Percentiles rank a stretch among this genome's conserved stretches.
Evolutionary conservation across 2,329 filamentous ascomycete species (phyloP).

Genomic region (Penicillium concentricum): DNA sequence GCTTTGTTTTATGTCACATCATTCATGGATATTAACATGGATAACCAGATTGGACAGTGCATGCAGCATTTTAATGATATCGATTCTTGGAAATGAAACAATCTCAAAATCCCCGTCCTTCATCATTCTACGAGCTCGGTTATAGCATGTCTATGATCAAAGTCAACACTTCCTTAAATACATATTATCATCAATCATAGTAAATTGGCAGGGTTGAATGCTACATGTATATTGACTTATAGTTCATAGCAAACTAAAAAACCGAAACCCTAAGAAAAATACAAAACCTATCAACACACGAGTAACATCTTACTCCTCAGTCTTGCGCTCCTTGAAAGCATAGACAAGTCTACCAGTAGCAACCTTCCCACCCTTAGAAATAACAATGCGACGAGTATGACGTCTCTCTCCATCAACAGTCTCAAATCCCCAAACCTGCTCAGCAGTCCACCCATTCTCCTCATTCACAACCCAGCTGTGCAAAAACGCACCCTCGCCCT

Average conservation of each 20-base stretch:
- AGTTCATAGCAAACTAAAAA: neutral
- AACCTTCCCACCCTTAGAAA: slow-evolving; percentile 38
- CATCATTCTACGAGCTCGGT: neutral
- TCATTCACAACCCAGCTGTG: slow-evolving; percentile 52
- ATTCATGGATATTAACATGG: neutral
- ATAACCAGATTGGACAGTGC: neutral
- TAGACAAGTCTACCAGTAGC: slow-evolving; percentile 44
- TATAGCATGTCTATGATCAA: neutral
- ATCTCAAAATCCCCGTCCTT: neutral
- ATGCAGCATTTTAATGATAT: neutral
- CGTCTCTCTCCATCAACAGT: slow-evolving; percentile 41
- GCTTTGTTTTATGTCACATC: neutral
- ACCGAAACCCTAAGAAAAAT: neutral
- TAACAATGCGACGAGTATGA: slow-evolving; percentile 45
- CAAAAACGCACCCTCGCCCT: slow-evolving; percentile 46
- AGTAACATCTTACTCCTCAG: slow-evolving; percentile 1
- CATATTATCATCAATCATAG: neutral
- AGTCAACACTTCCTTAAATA: neutral
- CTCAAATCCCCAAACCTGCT: slow-evolving; percentile 54
- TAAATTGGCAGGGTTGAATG: neutral
- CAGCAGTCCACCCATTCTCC: slow-evolving; percentile 54
- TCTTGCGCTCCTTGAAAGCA: slow-evolving; percentile 25
- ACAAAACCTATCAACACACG: neutral
- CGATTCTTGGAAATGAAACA: neutral
- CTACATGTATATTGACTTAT: neutral